Conservation (phyloP, 352 stramenopile genomes). For the Phytopythium sindhum region DNA sequence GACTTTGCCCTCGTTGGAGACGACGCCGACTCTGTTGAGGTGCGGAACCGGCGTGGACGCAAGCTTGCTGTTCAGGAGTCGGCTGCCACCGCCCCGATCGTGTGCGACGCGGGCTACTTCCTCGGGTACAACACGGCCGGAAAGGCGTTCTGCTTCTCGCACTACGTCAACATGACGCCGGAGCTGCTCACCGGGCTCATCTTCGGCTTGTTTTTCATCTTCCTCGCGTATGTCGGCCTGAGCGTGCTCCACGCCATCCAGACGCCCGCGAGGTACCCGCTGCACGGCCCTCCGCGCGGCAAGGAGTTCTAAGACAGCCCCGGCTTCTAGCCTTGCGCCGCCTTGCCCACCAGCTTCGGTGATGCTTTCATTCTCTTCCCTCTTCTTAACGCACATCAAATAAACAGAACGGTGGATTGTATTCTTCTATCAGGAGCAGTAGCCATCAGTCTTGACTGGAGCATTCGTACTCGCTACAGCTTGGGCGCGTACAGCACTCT, state of each 20-base stretch:
- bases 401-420: not conserved
- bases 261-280: slow-evolving; percentile 69
- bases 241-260: slow-evolving; percentile 72
- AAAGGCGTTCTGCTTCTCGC: slow-evolving; percentile 83
- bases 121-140: slow-evolving; percentile 45
- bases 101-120: slow-evolving; percentile 64
- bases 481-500: slow-evolving; percentile 29
- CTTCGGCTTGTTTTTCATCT: slow-evolving; percentile 79
- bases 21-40: slow-evolving; percentile 22
- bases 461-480: not conserved
- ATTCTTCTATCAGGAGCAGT: not conserved
- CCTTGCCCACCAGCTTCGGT: not conserved
- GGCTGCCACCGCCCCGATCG: slow-evolving; percentile 20
- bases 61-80: slow-evolving; percentile 31
- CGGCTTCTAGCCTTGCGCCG: not conserved
- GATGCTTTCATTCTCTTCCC: not conserved
- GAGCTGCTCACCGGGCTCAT: slow-evolving; percentile 71
- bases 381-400: slow-evolving; percentile 3
- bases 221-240: slow-evolving; percentile 71
- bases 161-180: slow-evolving; percentile 82
- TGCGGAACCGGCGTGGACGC: slow-evolving; percentile 20
- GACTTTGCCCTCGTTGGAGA: slow-evolving; percentile 74
- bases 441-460: not conserved
- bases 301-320: slow-evolving; percentile 70
- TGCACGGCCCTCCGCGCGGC: slow-evolving; percentile 64